Base-by-base conservation (phyloP, 1,284 basidiomycete genomes). In the Inonotus hispidus region DNA sequence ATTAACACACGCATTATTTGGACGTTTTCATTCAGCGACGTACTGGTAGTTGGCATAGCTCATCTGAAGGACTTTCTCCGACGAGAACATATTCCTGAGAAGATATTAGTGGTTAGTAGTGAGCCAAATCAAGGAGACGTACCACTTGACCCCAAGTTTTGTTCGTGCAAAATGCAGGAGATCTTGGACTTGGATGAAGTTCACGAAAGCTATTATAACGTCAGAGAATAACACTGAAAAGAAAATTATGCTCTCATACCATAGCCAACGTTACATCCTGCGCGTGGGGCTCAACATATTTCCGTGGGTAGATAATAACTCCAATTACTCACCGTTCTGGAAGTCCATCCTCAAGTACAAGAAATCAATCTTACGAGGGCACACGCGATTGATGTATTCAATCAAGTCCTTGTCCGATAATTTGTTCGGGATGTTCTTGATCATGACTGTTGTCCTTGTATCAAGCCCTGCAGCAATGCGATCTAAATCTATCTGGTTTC, bases 401-500 rank as follows among this genome's bases (percentile, higher is more conserved):
- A 87, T 78, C 65, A 93, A 72, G 66, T 92, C 89, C 68, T 77
- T 79, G 71, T 92, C 88, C 59, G 79, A 87, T 88, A 93, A 90
- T 74, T 92, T 92, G 73, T 93, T 93, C 1, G 91, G 91, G 49
- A 94, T 89, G 68, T 94, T 94, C 74, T 92, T 90, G 65, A 90
- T 85, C 90, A 92, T 92, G 53, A 91, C 83, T 11, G 91, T 93
- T 23, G 91, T 93, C 43, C 92, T 79, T 37, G 87, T 91, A 68
- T 94, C 92, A 58, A 80, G 71, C 0, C 92, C 92, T 37, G 79
- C 80, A 71, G 88, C 87, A 68, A 94, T 92, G 60, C 78, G 78
- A 35, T 75, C 78, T 29, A 92, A 72, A 69, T 90, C 84, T 29
- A 94, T 73, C 66, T 83, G 81, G 68, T 93, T 92, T 63, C 82